A percentile compares a stretch with the other conserved stretches of the same genome.
phyloP scores from a whole-genome alignment of 768 basidiomycete species.

The Amanita brunnescens region DNA sequence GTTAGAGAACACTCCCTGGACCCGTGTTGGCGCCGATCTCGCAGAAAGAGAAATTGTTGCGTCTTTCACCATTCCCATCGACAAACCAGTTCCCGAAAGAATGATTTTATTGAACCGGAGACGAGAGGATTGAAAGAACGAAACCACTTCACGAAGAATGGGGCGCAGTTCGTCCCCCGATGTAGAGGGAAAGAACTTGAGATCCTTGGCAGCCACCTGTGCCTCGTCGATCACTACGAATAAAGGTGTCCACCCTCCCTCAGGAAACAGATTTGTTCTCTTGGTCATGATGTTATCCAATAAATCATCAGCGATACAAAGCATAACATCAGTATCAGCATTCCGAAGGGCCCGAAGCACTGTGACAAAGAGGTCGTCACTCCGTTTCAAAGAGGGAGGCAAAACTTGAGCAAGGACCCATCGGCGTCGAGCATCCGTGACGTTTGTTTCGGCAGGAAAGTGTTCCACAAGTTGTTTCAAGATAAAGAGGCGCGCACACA shows the following conservation, averaged over 20 bases:
- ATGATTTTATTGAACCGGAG: neutral
- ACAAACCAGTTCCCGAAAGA: neutral
- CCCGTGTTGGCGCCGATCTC: neutral
- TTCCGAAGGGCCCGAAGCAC: neutral
- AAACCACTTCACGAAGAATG: neutral
- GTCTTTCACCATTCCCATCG: neutral
- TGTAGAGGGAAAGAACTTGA: neutral
- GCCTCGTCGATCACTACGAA: neutral
- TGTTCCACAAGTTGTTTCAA: no score
- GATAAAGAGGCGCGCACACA: no score
- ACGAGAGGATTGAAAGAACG: neutral
- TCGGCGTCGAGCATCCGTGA: slow-evolving; percentile 6
- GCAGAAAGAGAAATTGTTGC: neutral
- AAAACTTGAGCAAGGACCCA: slow-evolving; percentile 10
- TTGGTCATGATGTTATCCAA: neutral
- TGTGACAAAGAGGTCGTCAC: neutral
- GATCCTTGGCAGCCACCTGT: neutral
- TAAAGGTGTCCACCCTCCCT: neutral
- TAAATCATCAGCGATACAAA: neutral
- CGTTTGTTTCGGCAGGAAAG: no score
- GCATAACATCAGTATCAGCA: neutral
- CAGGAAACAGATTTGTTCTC: neutral
- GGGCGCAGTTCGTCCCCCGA: neutral
- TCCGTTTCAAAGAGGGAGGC: neutral
- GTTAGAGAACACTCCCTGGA: neutral